Evolutionary conservation across 1,284 basidiomycete genomes (phyloP).

Genomic region (Leccinum fallax): DNA sequence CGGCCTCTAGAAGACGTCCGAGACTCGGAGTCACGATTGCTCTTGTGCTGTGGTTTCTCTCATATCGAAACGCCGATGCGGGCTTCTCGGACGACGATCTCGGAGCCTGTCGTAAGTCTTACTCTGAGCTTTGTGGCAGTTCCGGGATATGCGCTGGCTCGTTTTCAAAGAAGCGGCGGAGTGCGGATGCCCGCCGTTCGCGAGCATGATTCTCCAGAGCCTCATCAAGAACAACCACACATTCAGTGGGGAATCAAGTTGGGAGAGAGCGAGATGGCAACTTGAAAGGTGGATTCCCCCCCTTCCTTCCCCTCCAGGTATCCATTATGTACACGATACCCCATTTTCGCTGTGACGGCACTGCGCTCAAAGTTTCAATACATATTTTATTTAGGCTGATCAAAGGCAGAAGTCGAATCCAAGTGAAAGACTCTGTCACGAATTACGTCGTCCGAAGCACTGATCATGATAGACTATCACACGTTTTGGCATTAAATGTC

Average conservation of each 20-base stretch:
- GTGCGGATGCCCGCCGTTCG: neutral
- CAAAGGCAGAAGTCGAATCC: constrained; percentile 11
- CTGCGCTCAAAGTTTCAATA: neutral
- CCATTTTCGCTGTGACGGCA: neutral
- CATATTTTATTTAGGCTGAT: neutral
- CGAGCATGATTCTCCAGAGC: constrained; percentile 2
- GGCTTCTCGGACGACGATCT: constrained; percentile 3
- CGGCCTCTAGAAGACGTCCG: constrained; percentile 1
- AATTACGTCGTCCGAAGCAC: constrained; percentile 9
- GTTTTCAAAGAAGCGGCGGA: neutral
- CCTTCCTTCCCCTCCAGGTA: neutral
- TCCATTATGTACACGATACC: neutral
- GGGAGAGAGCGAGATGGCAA: constrained; percentile 4
- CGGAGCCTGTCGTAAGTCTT: constrained; percentile 2
- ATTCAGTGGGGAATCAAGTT: constrained; percentile 4
- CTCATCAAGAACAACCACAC: neutral
- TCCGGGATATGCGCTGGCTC: neutral
- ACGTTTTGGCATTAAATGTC: constrained; percentile 12
- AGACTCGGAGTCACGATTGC: neutral
- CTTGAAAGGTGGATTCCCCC: neutral
- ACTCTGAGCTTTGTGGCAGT: neutral
- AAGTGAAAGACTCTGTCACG: constrained; percentile 8
- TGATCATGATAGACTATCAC: constrained; percentile 2
- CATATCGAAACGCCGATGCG: constrained; percentile 5
- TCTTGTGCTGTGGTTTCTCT: neutral